Conservation (phyloP, 257 asterid species). For the Capsicum rhomboideum region DNA sequence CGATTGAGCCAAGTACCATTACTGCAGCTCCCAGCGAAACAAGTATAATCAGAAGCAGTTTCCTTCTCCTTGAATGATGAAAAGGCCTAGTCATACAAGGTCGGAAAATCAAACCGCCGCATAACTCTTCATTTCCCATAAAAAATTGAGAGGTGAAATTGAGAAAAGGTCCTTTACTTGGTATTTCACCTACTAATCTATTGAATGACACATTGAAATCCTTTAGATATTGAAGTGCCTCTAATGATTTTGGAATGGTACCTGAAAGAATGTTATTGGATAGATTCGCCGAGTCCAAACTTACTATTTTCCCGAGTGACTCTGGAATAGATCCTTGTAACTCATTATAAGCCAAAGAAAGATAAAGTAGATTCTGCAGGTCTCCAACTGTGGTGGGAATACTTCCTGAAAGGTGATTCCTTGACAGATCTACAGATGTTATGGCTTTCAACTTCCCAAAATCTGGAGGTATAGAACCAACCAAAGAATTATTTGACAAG, state of each 20-base stretch:
- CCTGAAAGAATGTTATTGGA: constrained; percentile 24
- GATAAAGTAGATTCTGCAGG: constrained; percentile 8
- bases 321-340: constrained; percentile 33
- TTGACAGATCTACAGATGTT: constrained; percentile 16
- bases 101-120: constrained; percentile 2
- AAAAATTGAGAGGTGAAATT: constrained; percentile 21
- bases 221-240: constrained; percentile 6
- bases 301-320: constrained; percentile 17
- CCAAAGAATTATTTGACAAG: constrained; percentile 18
- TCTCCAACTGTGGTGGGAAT: constrained; percentile 21
- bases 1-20: background rate
- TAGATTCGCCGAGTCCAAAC: constrained; percentile 21
- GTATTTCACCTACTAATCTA: constrained; percentile 27
- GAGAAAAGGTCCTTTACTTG: constrained; percentile 22
- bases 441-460: constrained; percentile 11
- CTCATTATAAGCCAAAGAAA: constrained; percentile 24
- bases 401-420: constrained; percentile 18
- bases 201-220: constrained; percentile 17
- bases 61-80: background rate
- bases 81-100: background rate
- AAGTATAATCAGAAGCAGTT: background rate
- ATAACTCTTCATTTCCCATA: constrained; percentile 13
- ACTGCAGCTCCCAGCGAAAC: background rate
- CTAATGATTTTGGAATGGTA: constrained; percentile 18
- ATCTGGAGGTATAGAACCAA: constrained; percentile 21